phyloP scores from a whole-genome alignment of 2,329 filamentous ascomycete species.

The Colletotrichum tamarilloi region DNA sequence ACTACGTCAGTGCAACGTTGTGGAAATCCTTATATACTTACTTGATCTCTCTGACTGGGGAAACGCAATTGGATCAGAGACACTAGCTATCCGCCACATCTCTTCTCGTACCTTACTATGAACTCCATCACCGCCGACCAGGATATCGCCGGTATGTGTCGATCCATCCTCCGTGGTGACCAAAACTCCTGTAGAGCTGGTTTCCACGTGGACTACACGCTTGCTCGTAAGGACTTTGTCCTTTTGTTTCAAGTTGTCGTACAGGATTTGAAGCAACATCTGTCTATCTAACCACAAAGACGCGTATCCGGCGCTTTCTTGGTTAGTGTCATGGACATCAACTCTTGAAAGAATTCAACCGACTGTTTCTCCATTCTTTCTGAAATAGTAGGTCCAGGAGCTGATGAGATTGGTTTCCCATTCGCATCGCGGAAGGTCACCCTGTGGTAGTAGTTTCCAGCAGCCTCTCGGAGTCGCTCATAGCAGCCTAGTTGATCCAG shows the following conservation, averaged over 20 bases:
- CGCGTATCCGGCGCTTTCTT: slow-evolving; percentile 39
- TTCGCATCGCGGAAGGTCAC: not conserved
- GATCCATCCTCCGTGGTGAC: slow-evolving; percentile 42
- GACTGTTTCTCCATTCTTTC: too few species aligned
- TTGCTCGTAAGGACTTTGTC: slow-evolving; percentile 4
- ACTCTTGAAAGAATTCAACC: too few species aligned
- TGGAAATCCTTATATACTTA: not conserved
- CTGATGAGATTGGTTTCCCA: slow-evolving; percentile 31
- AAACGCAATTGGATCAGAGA: slow-evolving; percentile 39
- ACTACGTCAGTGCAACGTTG: too few species aligned
- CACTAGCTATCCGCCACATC: slow-evolving; percentile 39
- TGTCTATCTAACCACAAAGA: slow-evolving; percentile 49
- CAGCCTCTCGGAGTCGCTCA: slow-evolving; percentile 39
- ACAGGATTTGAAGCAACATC: slow-evolving; percentile 46
- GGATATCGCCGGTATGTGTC: slow-evolving; percentile 43
- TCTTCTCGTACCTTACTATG: slow-evolving; percentile 48
- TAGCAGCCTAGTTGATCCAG: slow-evolving; percentile 58
- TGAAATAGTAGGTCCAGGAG: too few species aligned
- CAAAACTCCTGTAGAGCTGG: slow-evolving; percentile 20
- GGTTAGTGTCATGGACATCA: too few species aligned
- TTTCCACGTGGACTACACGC: too few species aligned
- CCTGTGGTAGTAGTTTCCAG: slow-evolving; percentile 28
- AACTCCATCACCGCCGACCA: slow-evolving; percentile 53
- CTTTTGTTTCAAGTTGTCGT: slow-evolving; percentile 45
- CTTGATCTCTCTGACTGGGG: slow-evolving; percentile 30